These are phyloP conservation scores for Leishmania mexicana DNA, from an alignment of 208 protist species.

Conservation along the genomic window DNA sequence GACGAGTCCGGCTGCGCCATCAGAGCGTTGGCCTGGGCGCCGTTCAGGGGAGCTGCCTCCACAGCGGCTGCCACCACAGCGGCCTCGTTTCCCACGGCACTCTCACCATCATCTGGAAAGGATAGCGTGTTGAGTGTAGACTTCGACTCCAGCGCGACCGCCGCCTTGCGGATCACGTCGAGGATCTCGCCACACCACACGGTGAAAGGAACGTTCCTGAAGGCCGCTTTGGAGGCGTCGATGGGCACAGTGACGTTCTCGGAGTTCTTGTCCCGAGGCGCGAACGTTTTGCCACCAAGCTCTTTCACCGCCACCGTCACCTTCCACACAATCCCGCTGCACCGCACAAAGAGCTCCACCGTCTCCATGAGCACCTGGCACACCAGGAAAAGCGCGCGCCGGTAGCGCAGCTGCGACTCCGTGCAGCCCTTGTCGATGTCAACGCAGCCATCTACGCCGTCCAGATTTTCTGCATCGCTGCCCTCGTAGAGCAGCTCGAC, in stretches of 20 bases:
- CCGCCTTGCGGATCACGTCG: slow-evolving; percentile 6
- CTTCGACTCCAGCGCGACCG: slow-evolving; percentile 7
- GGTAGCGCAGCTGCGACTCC: slow-evolving; percentile 29
- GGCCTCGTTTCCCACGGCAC: not conserved
- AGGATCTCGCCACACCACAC: slow-evolving; percentile 18
- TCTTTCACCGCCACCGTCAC: slow-evolving; percentile 56
- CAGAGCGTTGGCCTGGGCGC: not conserved
- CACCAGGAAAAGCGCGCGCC: slow-evolving; percentile 69
- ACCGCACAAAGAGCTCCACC: slow-evolving; percentile 85
- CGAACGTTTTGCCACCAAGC: not conserved
- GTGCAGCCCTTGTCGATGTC: not conserved
- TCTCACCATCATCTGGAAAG: slow-evolving; percentile 2
- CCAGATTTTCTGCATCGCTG: slow-evolving; percentile 21
- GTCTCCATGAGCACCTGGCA: slow-evolving; percentile 88
- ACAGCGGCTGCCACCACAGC: not conserved
- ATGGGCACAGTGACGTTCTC: not conserved
- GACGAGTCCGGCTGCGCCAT: not conserved
- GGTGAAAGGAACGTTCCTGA: slow-evolving; percentile 12
- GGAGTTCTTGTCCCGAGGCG: not conserved
- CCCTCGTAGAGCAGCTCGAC: slow-evolving; percentile 66
- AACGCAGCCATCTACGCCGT: not conserved
- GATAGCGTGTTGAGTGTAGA: slow-evolving; percentile 3
- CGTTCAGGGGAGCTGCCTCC: not conserved
- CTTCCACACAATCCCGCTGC: slow-evolving; percentile 84
- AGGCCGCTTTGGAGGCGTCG: not conserved